Evolutionary conservation across 257 asterid genomes (phyloP).

Genomic region (Capsicum baccatum): DNA sequence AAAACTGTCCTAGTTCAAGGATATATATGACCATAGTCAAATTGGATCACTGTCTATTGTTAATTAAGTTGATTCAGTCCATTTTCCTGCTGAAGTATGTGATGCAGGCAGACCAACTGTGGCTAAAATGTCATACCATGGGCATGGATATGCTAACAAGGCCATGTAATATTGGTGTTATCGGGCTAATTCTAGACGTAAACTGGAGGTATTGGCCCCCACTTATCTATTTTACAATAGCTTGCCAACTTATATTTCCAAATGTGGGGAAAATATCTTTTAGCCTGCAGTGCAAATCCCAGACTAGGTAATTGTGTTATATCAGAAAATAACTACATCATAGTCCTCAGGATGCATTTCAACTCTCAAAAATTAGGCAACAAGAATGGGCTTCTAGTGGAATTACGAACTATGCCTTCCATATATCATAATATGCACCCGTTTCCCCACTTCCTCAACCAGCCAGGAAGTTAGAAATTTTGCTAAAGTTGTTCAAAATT

Average conservation of each 20-base stretch:
- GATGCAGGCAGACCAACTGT: conserved; percentile 1
- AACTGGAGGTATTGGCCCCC: neutral
- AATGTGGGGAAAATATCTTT: neutral
- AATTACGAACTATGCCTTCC: neutral
- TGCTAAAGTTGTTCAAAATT: neutral
- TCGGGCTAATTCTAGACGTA: neutral
- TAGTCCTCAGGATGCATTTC: conserved; percentile 13
- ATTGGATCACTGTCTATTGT: neutral
- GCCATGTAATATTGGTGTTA: neutral
- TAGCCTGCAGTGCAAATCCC: neutral
- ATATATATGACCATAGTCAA: neutral
- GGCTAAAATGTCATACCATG: neutral
- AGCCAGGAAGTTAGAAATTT: neutral
- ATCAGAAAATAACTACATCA: neutral
- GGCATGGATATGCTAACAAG: neutral
- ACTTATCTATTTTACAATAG: neutral
- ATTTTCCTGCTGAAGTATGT: neutral
- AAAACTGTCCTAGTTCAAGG: too few species aligned
- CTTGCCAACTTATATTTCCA: neutral
- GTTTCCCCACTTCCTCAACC: neutral
- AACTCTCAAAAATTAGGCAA: neutral
- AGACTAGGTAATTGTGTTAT: neutral
- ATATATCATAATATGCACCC: neutral
- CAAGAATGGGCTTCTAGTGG: neutral
- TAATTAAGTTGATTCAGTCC: neutral